Base-by-base conservation (phyloP, 225 moss, liverwort and hornwort genomes). In the Climacium dendroides region DNA sequence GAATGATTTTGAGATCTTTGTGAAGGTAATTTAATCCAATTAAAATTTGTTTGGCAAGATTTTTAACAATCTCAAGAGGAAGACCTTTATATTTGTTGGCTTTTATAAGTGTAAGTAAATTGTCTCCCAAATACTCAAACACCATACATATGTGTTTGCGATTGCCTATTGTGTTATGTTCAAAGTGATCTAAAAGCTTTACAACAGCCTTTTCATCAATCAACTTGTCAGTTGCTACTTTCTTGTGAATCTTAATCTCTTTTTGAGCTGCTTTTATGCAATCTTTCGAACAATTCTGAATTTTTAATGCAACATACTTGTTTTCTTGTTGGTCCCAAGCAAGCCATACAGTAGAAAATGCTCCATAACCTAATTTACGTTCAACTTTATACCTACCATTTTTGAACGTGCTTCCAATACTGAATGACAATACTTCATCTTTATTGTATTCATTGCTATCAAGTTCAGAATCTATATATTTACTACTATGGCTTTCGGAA, bases 101-200 rank as follows among this genome's bases (percentile, higher is more conserved):
- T 58, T 96, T 98, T 53, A 97, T 95, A 9, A 97, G 87, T 5
- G 95, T 95, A 12, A 98, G 87, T 59, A 98, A 89, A 80, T 95
- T 98, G 86, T 98, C 98, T 61, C 96, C 98, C 37, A 98, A 85
- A 7, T 92, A 94, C 82, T 98, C 98, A 80, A 98, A 97, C 16
- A 98, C 96, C 96, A 98, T 97, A 41, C 96, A 97, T 7, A 95
- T 86, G 78, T 96, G 94, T 54, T 91, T 93, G 24, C 45, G 19
- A 82, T 87, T 91, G 16, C 74, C 83, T 20, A 83, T 78, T 0
- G 88, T 59, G 5, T 82, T 87, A 48, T 95, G 93, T 61, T 95
- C 91, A 78, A 97, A 97, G 78, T 97, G 89, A 90, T 97, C 95
- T 45, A 94, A 88, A 35, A 97, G 89, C 75, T 94, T 95, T 26